phyloP scores from a whole-genome alignment of 768 basidiomycete species.

The Boletus subcaerulescens region DNA sequence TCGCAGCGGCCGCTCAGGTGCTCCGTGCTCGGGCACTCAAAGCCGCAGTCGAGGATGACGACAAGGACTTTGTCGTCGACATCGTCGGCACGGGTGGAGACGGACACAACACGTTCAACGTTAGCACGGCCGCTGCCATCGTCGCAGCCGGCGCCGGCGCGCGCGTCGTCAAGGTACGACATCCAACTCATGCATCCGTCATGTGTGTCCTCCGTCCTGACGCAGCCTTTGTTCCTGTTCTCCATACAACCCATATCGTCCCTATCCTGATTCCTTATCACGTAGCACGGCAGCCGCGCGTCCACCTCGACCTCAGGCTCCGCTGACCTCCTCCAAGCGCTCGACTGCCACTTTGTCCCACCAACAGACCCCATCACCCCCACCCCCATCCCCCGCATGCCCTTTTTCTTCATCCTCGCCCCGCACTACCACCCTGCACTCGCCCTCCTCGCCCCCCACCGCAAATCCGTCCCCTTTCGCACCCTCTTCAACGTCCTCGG shows the following conservation, averaged over 20 bases:
- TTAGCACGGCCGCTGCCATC: conserved; percentile 90
- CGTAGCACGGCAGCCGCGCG: conserved; percentile 83
- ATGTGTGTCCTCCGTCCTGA: no score
- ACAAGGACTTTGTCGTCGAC: conserved; percentile 37
- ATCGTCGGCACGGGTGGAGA: conserved; percentile 64
- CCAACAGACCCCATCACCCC: conserved; percentile 40
- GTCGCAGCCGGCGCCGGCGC: conserved; percentile 89
- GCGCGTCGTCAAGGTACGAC: background rate
- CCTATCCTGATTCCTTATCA: no score
- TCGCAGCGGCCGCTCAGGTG: conserved; percentile 76
- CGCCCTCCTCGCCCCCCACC: conserved; percentile 74
- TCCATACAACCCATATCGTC: no score
- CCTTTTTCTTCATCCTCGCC: conserved; percentile 46
- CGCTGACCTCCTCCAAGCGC: conserved; percentile 84
- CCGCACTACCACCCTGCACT: conserved; percentile 86
- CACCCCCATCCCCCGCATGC: no score
- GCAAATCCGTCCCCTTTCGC: conserved; percentile 86
- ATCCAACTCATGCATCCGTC: background rate
- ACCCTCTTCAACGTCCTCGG: conserved; percentile 97
- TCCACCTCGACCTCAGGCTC: conserved; percentile 91
- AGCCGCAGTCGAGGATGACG: background rate
- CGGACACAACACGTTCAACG: conserved; percentile 94
- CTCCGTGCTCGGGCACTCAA: conserved; percentile 13
- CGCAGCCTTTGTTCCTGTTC: no score
- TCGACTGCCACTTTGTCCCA: conserved; percentile 72